phyloP scores from a whole-genome alignment of 2,329 filamentous ascomycete genomes.

The Monilinia fructigena region DNA sequence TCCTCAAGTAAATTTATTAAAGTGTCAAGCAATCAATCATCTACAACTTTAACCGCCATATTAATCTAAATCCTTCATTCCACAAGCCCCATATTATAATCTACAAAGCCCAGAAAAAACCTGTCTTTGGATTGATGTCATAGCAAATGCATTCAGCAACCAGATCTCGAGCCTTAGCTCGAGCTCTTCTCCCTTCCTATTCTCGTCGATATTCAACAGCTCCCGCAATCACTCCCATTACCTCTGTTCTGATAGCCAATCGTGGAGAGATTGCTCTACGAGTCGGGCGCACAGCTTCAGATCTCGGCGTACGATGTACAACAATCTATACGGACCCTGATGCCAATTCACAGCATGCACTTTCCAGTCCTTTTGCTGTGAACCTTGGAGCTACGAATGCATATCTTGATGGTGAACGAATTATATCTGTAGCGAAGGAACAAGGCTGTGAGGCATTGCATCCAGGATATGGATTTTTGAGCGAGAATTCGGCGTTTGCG shows the following conservation, averaged over 20 bases:
- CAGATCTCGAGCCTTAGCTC: slow-evolving; percentile 36
- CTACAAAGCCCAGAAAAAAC: background rate
- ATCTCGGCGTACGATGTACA: slow-evolving; percentile 87
- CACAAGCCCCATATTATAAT: background rate
- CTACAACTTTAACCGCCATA: background rate
- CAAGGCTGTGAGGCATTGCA: slow-evolving; percentile 89
- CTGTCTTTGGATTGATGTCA: slow-evolving; percentile 14
- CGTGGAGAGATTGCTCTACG: slow-evolving; percentile 95
- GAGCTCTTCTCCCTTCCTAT: slow-evolving; percentile 31
- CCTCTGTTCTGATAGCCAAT: slow-evolving; percentile 91
- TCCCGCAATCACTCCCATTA: slow-evolving; percentile 50
- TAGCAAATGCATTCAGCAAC: slow-evolving; percentile 35
- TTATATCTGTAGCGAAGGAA: slow-evolving; percentile 82
- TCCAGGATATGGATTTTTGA: slow-evolving; percentile 93
- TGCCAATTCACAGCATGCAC: slow-evolving; percentile 80
- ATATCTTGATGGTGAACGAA: slow-evolving; percentile 91
- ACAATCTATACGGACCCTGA: slow-evolving; percentile 96
- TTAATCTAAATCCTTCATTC: background rate
- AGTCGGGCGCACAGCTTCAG: slow-evolving; percentile 82
- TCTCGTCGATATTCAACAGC: slow-evolving; percentile 28
- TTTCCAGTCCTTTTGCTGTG: slow-evolving; percentile 78
- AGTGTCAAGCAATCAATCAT: background rate
- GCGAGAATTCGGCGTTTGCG: slow-evolving; percentile 90
- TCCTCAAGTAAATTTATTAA: background rate
- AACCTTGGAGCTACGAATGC: slow-evolving; percentile 80